Evolutionary conservation across 1,284 basidiomycete genomes (phyloP), one percentile per base, ranked within the genome.

Genomic region (Irpex sp.): DNA sequence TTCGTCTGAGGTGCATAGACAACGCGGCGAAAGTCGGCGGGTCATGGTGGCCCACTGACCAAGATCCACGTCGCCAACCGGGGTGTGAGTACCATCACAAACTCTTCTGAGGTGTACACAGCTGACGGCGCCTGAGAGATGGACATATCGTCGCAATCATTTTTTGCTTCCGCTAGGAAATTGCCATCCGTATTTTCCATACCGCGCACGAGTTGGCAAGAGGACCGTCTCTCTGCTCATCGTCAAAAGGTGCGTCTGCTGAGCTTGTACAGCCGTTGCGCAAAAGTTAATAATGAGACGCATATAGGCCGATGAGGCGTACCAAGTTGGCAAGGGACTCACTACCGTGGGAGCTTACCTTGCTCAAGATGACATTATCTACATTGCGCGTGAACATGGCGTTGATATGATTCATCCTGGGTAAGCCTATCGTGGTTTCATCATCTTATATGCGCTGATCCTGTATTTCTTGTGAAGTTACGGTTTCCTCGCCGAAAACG

Each of bases 361-460:
- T 65, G 91, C 94, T 16, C 96, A 98, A 74, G 94, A 98, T 68
- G 95, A 98, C 72, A 99, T 99, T 76, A 93, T 99, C 77, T 82
- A 88, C 64, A 91, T 95, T 69, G 95, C 95, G 35, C 82, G 96
- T 57, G 96, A 99, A 76, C 94, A 98, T 77, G 94, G 93, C 51
- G 96, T 99, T 49, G 96, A 99, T 74, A 98, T 99, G 96, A 99
- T 99, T 73, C 97, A 98, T 77, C 96, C 96, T 16, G 94, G 94
- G 91, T 94, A 71, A 72, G 84, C 69, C 47, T 56, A 62, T 45
- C 47, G 51, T 56, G 47, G 33, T 28, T 7, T 42, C 18, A 53
- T 14, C n/a, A 8, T n/a, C 52, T n/a, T 56, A 18, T 60, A 60
- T 58, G 63, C 58, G 60, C 58, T 58, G 59, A 61, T 48, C 64